Percentiles rank a stretch among this genome's conserved stretches.
phyloP scores from a whole-genome alignment of 371 early-diverging fungal genomes.

The Rhizomucor pusillus region DNA sequence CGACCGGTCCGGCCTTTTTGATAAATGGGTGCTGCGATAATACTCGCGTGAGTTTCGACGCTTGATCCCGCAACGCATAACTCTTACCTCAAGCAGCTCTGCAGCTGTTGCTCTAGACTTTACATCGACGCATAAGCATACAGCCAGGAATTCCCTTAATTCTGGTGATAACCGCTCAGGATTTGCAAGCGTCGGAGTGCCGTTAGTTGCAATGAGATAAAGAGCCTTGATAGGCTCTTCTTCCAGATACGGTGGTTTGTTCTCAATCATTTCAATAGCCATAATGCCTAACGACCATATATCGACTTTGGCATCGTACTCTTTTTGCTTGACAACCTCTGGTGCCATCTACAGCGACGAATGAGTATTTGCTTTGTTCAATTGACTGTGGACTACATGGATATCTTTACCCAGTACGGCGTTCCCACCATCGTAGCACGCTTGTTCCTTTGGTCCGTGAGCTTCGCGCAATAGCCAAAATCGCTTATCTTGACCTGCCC shows the following conservation, averaged over 20 bases:
- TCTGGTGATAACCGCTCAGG: conserved; percentile 82
- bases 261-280: conserved; percentile 98
- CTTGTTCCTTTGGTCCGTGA: conserved; percentile 76
- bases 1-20: conserved; percentile 55
- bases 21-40: conserved; percentile 73
- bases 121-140: conserved; percentile 89
- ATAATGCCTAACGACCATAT: conserved; percentile 95
- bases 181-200: conserved; percentile 89
- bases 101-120: conserved; percentile 79
- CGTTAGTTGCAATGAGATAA: conserved; percentile 96
- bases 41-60: too few relatives aligned
- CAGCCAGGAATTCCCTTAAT: conserved; percentile 85
- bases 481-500: conserved; percentile 94
- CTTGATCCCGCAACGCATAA: too few relatives aligned
- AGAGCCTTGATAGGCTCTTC: conserved; percentile 94
- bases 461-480: conserved; percentile 91
- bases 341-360: conserved; percentile 69
- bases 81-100: conserved; percentile 70
- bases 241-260: conserved; percentile 96
- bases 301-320: conserved; percentile 90
- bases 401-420: conserved; percentile 72
- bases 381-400: background rate
- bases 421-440: conserved; percentile 95
- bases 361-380: background rate
- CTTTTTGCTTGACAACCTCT: conserved; percentile 89